Evolutionary conservation across 441 rosid species (phyloP).

Genomic region (Corymbia calophylla): DNA sequence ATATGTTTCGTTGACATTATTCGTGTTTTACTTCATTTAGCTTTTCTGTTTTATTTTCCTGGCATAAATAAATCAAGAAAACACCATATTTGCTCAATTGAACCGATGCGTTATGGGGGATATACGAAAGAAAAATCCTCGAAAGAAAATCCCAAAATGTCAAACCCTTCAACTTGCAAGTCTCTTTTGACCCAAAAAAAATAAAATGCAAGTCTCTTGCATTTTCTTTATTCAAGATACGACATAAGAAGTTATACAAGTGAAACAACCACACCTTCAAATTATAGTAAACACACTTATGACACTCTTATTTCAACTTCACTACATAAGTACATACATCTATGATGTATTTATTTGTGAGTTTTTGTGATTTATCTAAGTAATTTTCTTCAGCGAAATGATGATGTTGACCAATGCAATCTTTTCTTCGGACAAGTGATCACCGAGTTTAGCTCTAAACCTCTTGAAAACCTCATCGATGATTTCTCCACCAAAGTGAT

Average conservation of each 20-base stretch:
- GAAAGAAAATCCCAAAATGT: neutral
- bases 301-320: neutral
- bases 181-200: no score
- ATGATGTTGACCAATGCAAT: neutral
- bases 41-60: neutral
- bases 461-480: conserved; percentile 1
- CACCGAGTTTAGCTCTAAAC: neutral
- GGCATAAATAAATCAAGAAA: neutral
- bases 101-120: neutral
- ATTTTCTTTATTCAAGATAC: neutral
- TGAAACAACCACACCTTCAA: neutral
- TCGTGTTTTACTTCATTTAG: neutral
- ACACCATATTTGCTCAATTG: neutral
- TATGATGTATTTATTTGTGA: neutral
- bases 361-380: neutral
- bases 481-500: conserved; percentile 4
- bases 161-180: neutral
- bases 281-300: neutral
- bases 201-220: neutral
- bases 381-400: neutral
- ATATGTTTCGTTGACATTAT: neutral
- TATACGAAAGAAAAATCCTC: neutral
- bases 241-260: neutral
- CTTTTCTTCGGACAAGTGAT: neutral
- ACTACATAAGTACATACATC: neutral